Base-by-base conservation (phyloP, 1,139 yeast species). In the Taiozyma sp. region DNA sequence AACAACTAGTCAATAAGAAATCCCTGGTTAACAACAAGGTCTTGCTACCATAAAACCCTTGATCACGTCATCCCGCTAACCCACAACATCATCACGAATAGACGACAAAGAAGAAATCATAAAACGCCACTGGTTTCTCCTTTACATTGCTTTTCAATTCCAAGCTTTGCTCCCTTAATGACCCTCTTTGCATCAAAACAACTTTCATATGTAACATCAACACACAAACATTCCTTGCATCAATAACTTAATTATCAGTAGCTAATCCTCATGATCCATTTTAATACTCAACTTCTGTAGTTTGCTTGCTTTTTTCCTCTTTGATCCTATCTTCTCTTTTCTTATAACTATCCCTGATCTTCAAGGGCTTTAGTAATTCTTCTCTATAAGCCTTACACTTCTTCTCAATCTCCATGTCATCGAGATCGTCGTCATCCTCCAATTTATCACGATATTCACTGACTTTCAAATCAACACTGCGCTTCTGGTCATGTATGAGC, bases 401-500 rank as follows among this genome's bases (percentile, higher is more conserved):
- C 23, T 32, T 13, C 4, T 60, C 62, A 36, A 62, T 57, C 34
- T 56, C 61, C 2, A 51, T 58, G 24, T 60, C 63, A 13, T 53
- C 50, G 24, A 57, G 24, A 12, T 50, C 49, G 10, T 44, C 60
- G 1, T 57, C 56, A 42, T 62, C 65, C 45, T 62, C 65, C 14
- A 62, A 43, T 23, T 50, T 40, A 49, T 62, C 65, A 16, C 65
- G 44, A 28, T 46, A 54, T 38, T 62, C 63, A 48, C 65, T 62
- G 13, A 61, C 54, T 34, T 51, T 47, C 30, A 61, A 36, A 16
- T 61, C 65, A 1, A 60, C 13, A 14, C 53, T 48, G 29, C 65
- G 47, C 44, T 53, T 61, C 12, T 54, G 44, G 2, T 56, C 60
- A 48, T 61, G 62, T 14, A 54, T 48, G 3, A 57, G 19, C 0